Conservation (phyloP, 2,329 filamentous ascomycete species). For the Claviceps monticola region DNA sequence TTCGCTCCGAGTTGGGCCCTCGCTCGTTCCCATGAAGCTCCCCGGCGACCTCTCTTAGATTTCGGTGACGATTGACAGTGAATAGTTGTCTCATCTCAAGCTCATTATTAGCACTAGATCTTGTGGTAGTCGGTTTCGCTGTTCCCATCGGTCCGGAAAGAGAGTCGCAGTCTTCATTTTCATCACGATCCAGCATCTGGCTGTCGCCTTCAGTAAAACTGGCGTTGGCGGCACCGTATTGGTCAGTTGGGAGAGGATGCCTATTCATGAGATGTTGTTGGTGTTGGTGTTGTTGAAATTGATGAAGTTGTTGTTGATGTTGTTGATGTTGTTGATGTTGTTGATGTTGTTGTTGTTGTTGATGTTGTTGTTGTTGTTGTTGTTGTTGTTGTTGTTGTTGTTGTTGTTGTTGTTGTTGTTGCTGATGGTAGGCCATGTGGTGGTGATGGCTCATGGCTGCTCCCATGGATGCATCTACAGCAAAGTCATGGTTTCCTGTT, state of each 20-base stretch:
- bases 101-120: slow-evolving; percentile 67
- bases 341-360: slow-evolving; percentile 22
- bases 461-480: slow-evolving; percentile 33
- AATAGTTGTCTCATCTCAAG: slow-evolving; percentile 68
- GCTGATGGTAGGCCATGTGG: slow-evolving; percentile 25
- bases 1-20: slow-evolving; percentile 68
- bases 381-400: too few species aligned
- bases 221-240: slow-evolving; percentile 31
- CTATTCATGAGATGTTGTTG: slow-evolving; percentile 27
- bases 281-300: slow-evolving; percentile 4
- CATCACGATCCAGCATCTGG: slow-evolving; percentile 47
- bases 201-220: slow-evolving; percentile 45
- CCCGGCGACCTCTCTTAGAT: slow-evolving; percentile 55
- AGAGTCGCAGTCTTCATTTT: slow-evolving; percentile 43
- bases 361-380: slow-evolving; percentile 11
- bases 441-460: slow-evolving; percentile 25
- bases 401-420: too few species aligned
- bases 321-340: slow-evolving; percentile 18
- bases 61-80: slow-evolving; percentile 51
- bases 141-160: slow-evolving; percentile 29
- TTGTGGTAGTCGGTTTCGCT: slow-evolving; percentile 43
- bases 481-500: slow-evolving; percentile 33
- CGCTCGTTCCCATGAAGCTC: slow-evolving; percentile 69
- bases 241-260: slow-evolving; percentile 40
- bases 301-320: not conserved